These are phyloP conservation scores for Diplodia corticola DNA, from an alignment of 2,329 filamentous ascomycete genomes.

Conservation along the genomic window DNA sequence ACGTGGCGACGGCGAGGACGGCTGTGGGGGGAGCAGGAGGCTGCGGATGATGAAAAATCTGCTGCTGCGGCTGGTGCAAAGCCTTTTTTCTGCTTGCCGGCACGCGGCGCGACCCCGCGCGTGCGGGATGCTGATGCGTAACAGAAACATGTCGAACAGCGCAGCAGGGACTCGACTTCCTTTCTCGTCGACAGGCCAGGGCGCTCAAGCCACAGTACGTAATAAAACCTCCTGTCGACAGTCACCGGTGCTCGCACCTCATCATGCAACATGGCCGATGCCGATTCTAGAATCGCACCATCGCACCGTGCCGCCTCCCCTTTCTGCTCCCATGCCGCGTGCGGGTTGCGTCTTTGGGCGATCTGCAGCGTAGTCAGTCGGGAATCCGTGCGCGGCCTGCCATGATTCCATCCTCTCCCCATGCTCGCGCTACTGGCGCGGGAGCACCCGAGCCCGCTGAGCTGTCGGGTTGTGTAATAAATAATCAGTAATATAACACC, in stretches of 20 bases:
- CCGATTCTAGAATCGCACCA: neutral
- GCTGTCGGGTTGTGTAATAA: neutral
- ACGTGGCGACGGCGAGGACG: neutral
- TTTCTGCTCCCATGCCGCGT: neutral
- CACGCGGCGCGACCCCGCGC: slow-evolving; percentile 3
- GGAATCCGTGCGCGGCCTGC: neutral
- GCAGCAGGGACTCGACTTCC: neutral
- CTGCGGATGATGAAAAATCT: neutral
- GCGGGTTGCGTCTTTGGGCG: neutral
- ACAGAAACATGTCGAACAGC: slow-evolving; percentile 8
- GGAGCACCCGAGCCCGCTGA: neutral
- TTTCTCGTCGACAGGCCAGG: neutral
- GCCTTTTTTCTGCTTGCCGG: neutral
- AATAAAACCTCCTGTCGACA: neutral
- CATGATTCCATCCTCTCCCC: slow-evolving; percentile 17
- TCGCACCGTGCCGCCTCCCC: neutral
- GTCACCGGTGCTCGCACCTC: neutral
- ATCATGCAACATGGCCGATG: neutral
- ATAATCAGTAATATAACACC: too few species aligned
- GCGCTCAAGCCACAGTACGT: slow-evolving; percentile 18
- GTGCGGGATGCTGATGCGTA: slow-evolving; percentile 18
- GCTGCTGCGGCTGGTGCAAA: neutral
- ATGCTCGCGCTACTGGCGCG: neutral
- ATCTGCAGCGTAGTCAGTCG: slow-evolving; percentile 7
- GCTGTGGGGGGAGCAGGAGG: neutral